Evolutionary conservation across 371 early-diverging fungal genomes (phyloP), one percentile per base, ranked within the genome.

Genomic region (Mucor mucedo): DNA sequence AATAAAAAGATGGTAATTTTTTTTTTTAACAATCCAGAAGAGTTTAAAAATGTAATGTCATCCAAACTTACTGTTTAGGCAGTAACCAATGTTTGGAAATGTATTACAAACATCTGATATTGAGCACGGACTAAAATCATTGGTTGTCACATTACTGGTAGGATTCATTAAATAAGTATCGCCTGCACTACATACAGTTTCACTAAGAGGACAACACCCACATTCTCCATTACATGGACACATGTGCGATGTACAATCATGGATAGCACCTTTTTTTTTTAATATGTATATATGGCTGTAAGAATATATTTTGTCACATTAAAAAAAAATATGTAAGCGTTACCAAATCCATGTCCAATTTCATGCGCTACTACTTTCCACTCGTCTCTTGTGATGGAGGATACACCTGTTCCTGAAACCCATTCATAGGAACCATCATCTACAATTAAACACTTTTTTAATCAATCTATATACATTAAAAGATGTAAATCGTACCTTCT

Each of bases 331-430:
- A 33, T 9, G 28, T 63, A 3, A 11, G 4, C n/a, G 32, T 30
- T 70, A 70, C 90, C 93, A 79, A 94, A 92, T 48, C 89, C 93
- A 73, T 95, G 96, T 7, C 96, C 96, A 58, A 97, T 87, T 78
- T 94, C 94, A 73, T 98, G 98, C 7, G 97, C 98, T 4, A 97
- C 91, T 2, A 98, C 95, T 77, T 95, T 93, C 96, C 96, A 98
- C 73, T 95, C 94, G 52, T 89, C 89, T 28, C 89, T 76, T 6
- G 90, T 89, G 28, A 89, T 85, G 0, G 96, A 91, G 5, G 94
- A 94, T 1, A 98, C 94, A 14, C 91, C 96, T 4, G 95, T 89
- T 3, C 97, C 97, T 3, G 95, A 89, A 1, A 90, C 91, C 78
- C 78, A 80, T 58, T 80, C 80, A 27, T 58, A 74, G 2, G 76